Base-by-base conservation (phyloP, 257 asterid genomes). In the Solanum verrucosum region DNA sequence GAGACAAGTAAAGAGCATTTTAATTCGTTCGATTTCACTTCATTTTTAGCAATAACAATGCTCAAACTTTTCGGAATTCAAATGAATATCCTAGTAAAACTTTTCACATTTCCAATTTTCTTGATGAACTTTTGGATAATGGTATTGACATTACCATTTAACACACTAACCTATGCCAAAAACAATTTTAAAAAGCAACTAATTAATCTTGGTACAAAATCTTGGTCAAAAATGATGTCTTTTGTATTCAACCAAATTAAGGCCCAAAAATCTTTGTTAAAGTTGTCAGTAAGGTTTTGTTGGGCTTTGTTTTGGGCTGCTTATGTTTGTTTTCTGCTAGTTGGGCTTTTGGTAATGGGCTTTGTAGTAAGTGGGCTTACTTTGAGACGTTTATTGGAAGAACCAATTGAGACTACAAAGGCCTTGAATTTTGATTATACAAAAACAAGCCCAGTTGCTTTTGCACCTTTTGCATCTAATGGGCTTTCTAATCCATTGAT, bases 371-470 rank as follows among this genome's bases (percentile, higher is more conserved):
- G 93, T 25, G 90, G 93, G 29, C 23, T 93, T 29, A 67, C 87
- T 9, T 56, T 91, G 93, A 92, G 88, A 70, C 88, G 71, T 63
- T 44, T 93, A 72, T 93, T 92, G 4, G 91, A 91, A 73, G 95
- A 92, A 82, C 90, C 96, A 18, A 86, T 95, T 1, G 93, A 94
- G 37, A 86, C 88, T 3, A 90, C 91, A 6, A 91, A 92, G 87
- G 60, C 77, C 44, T 88, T 95, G 21, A 92, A 91, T 85, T 94
- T 95, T 37, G 97, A 94, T 81, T 95, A 92, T 88, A 95, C 98
- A 0, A 93, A 90, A 87, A 42, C 92, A 33, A 93, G 92, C 87
- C 96, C 95, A 2, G 92, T 88, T 33, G 94, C 96, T 6, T 87
- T 89, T 27, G 94, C 92, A 83, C 95, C 94, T 5, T 71, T 92